Evolutionary conservation across 306 rosid species (phyloP), one percentile per base, ranked within the genome.

Genomic region (Chamaecrista fasciculata): DNA sequence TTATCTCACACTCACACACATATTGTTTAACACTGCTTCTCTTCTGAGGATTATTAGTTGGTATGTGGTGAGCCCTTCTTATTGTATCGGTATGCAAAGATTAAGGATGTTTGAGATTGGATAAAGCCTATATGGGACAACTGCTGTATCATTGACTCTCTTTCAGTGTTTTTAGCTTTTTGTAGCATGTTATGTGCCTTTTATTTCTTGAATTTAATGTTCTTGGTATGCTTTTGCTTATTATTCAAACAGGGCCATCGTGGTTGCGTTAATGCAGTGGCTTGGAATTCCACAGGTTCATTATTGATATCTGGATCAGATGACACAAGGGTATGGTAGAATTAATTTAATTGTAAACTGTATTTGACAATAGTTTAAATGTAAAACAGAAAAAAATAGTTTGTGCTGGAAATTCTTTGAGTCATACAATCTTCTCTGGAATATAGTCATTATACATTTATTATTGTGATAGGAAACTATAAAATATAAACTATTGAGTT

Each of bases 291-390:
- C 23, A 78, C 20, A 0, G 99, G 99, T 70, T 86, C 97, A 7
- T 84, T 88, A 53, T 73, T 94, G 84, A 80, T 94, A 84, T 94
- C 99, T 2, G 99, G 99, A 81, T 94, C 99, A 73, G 99, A 94
- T 59, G 99, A 94, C 76, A 85, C 95, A 5, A 76, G 88, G 87
- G 99, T 94, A 85, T 71, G 85, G 11, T 21, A 23, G 26, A 28
- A n/a, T 28, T 2, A 28, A 14, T 55, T 55, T 4, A 5, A 26
- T 39, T 60, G 21, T 69, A 24, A 57, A 11, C 9, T 58, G 16
- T 37, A 19, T 23, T 65, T 16, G 23, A 71, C 23, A 20, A n/a
- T 40, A 28, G 26, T 23, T 42, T 24, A 52, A 11, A 34, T 57
- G 65, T 51, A 78, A 67, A 47, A n/a, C 18, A 49, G 58, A 43